Conservation (phyloP, 805 yeast species). For the Myxozyma vanderwaltii region DNA sequence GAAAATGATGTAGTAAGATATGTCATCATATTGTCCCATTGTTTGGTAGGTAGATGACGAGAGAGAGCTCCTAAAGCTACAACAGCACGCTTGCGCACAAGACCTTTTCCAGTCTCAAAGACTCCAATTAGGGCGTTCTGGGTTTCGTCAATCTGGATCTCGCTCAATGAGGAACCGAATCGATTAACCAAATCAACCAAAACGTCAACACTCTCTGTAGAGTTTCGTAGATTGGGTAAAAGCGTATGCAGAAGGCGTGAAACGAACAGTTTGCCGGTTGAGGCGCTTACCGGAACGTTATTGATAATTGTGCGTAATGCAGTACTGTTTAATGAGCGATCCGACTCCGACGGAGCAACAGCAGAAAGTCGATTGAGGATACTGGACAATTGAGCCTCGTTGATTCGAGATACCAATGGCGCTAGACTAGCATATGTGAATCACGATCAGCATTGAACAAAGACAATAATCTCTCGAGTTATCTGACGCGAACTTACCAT, state of each 20-base stretch:
- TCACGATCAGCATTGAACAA: background rate
- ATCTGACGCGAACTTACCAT: constrained; percentile 47
- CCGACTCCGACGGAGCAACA: constrained; percentile 42
- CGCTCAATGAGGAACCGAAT: constrained; percentile 49
- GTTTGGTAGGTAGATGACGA: constrained; percentile 38
- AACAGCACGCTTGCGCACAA: constrained; percentile 55
- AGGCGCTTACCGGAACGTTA: constrained; percentile 34
- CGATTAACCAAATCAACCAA: constrained; percentile 57
- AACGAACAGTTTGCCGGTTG: constrained; percentile 37
- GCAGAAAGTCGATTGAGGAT: constrained; percentile 40
- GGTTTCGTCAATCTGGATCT: constrained; percentile 43
- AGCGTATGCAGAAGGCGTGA: constrained; percentile 37
- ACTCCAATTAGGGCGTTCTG: constrained; percentile 44
- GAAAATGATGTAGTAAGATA: constrained; percentile 21
- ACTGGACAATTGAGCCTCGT: constrained; percentile 37
- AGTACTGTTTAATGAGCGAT: constrained; percentile 43
- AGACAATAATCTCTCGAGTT: background rate
- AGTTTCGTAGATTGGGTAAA: constrained; percentile 25
- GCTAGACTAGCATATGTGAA: constrained; percentile 24
- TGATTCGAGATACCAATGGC: constrained; percentile 31
- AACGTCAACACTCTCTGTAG: constrained; percentile 63
- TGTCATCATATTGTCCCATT: constrained; percentile 35
- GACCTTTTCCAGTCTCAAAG: constrained; percentile 48
- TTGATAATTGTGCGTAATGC: constrained; percentile 43
- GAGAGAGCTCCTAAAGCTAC: constrained; percentile 52